Evolutionary conservation across 2,329 filamentous ascomycete genomes (phyloP).

Genomic region (Penicillium decumbens): DNA sequence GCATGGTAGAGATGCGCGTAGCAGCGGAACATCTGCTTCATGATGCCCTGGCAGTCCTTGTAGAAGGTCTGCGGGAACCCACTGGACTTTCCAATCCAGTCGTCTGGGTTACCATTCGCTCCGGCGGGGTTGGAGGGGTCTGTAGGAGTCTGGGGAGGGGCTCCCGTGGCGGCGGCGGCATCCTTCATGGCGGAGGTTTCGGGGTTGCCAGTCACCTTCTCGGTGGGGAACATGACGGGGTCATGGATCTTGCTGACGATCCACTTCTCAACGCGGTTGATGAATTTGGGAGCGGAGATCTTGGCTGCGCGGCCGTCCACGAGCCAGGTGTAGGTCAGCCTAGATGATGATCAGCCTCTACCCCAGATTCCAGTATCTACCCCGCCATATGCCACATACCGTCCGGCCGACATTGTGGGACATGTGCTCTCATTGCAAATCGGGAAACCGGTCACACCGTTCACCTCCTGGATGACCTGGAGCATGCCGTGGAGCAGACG

Average conservation of each 20-base stretch:
- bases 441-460: constrained; percentile 65
- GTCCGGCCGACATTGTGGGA: constrained; percentile 88
- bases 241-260: constrained; percentile 95
- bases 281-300: constrained; percentile 87
- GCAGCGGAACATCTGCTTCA: constrained; percentile 97
- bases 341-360: constrained; percentile 37
- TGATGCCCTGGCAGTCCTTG: constrained; percentile 85
- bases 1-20: constrained; percentile 98
- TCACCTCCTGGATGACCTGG: constrained; percentile 78
- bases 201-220: constrained; percentile 61
- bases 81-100: constrained; percentile 85
- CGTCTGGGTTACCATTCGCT: constrained; percentile 57
- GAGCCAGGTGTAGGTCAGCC: constrained; percentile 94
- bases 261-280: constrained; percentile 94
- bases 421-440: constrained; percentile 82
- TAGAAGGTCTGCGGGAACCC: constrained; percentile 90
- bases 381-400: constrained; percentile 56
- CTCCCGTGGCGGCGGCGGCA: constrained; percentile 40
- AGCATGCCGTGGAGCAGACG: constrained; percentile 85
- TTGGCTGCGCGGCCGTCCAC: constrained; percentile 85
- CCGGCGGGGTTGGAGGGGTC: constrained; percentile 48
- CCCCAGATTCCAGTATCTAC: constrained; percentile 6
- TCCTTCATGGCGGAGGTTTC: constrained; percentile 53
- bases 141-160: constrained; percentile 12
- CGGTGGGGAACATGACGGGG: constrained; percentile 82